Base-by-base conservation (phyloP, 1,284 basidiomycete species). In the Sparassis latifolia region DNA sequence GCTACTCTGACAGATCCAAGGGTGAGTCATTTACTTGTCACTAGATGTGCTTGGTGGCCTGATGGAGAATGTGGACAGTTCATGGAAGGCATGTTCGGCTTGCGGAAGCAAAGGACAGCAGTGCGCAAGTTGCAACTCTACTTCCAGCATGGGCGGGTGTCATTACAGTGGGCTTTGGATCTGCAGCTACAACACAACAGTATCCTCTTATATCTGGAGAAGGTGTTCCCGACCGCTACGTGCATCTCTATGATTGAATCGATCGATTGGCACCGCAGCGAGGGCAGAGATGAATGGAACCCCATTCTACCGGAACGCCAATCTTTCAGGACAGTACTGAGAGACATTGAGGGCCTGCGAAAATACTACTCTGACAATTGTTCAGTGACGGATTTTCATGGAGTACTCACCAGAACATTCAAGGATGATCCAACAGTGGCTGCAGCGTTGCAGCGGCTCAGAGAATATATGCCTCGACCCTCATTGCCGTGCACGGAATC, bases 111-210 rank as follows among this genome's bases (percentile, higher is more conserved):
- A 20, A 20, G 1, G 20, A 20, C 20, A 20, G 1, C 20, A 20
- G 20, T 49, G 12, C 45, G 41, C 32, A 44, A 42, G 30, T 39
- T 55, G 9, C 40, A 49, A 7, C 33, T 55, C 20, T 20, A 20
- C 20, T 20, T 20, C 20, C 20, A 20, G 20, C 20, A 1, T 20
- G 20, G 20, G 20, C 20, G 20, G 20, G 1, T 20, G 20, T 20
- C 44, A 28, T 7, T 45, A 10, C 7, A 33, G 3, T 53, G 52
- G 52, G 42, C 40, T 33, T 48, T 55, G 42, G 40, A 55, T 42
- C 49, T 55, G 27, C 33, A 9, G 5, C 39, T 53, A 12, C 54
- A 55, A 39, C 52, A 53, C 31, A 33, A 43, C 9, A 47, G 51
- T 44, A 45, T 55, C 45, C 28, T 37, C 10, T 29, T 43, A 10